A percentile compares a stretch with the other conserved stretches of the same genome.
Evolutionary conservation across 2,329 filamentous ascomycete species (phyloP).

Genomic region (Colletotrichum sp.): DNA sequence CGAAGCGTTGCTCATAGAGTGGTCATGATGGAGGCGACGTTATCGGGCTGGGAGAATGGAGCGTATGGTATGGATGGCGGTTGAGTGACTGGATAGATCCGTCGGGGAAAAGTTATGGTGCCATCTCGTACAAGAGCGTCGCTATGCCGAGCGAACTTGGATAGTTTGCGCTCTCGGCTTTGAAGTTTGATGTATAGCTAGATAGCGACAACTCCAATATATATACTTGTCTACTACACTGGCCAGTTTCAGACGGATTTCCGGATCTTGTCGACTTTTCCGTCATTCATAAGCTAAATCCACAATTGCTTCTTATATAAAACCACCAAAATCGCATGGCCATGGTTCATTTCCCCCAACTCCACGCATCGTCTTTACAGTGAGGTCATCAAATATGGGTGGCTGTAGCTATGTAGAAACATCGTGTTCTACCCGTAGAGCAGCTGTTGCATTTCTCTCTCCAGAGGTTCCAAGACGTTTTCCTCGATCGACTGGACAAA

Average conservation of each 20-base stretch:
- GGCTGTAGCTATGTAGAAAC: no score
- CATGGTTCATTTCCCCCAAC: no score
- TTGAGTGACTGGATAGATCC: not conserved
- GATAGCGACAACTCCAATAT: not conserved
- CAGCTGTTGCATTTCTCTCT: not conserved
- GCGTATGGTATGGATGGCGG: not conserved
- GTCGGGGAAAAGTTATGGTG: not conserved
- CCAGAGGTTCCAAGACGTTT: not conserved
- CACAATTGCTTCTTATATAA: no score
- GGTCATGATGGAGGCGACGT: not conserved
- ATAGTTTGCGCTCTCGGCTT: slow-evolving; percentile 7
- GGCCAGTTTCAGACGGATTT: no score
- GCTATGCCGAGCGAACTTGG: not conserved
- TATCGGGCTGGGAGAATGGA: not conserved
- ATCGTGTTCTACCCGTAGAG: not conserved
- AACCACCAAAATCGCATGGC: no score
- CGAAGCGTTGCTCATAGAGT: not conserved
- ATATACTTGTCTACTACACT: not conserved
- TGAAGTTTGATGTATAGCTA: not conserved
- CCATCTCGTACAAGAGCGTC: not conserved
- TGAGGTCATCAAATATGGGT: no score
- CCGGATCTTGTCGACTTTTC: no score
- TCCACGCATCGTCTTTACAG: no score
- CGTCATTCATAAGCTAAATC: no score
- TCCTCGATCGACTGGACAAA: not conserved